These are phyloP conservation scores for Ceriops decandra DNA, from an alignment of 345 rosid species.

Conservation along the genomic window DNA sequence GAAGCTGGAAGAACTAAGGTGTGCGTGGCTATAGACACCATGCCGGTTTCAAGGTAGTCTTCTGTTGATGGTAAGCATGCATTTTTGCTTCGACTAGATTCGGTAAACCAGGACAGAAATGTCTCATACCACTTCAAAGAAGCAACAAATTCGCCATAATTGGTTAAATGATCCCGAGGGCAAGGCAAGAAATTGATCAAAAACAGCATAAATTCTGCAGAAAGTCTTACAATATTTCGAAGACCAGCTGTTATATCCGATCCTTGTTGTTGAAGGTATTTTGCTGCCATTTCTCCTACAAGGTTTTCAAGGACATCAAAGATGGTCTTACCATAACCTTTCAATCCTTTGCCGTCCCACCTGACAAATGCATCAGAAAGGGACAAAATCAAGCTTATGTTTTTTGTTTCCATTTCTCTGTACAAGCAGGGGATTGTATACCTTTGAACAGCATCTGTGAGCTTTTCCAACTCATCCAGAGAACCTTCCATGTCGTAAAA, in stretches of 20 bases:
- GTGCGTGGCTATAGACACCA: conserved; percentile 46
- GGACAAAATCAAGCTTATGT: not conserved
- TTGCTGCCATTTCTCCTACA: conserved; percentile 30
- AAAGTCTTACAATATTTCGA: conserved; percentile 36
- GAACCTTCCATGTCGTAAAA: conserved; percentile 57
- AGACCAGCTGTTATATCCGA: conserved; percentile 35
- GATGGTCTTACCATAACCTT: conserved; percentile 42
- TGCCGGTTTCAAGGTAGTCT: conserved; percentile 47
- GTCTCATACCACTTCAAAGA: conserved; percentile 55
- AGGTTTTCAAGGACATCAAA: conserved; percentile 49
- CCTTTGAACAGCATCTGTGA: conserved; percentile 49
- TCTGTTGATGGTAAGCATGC: conserved; percentile 30
- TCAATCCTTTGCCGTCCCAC: conserved; percentile 50
- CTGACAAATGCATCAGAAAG: conserved; percentile 20
- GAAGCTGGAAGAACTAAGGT: conserved; percentile 41
- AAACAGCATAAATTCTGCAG: no score
- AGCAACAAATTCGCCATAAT: not conserved
- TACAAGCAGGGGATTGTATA: conserved; percentile 7
- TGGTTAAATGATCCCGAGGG: no score
- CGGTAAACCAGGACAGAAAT: conserved; percentile 55
- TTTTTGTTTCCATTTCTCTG: not conserved
- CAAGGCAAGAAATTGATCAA: no score
- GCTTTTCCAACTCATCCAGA: conserved; percentile 38
- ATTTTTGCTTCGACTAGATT: conserved; percentile 54
- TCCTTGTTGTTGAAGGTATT: conserved; percentile 26